Percentiles rank a stretch among this genome's conserved stretches.
Conservation (phyloP, 164 flowering plant species). For the Amborella trichopoda region DNA sequence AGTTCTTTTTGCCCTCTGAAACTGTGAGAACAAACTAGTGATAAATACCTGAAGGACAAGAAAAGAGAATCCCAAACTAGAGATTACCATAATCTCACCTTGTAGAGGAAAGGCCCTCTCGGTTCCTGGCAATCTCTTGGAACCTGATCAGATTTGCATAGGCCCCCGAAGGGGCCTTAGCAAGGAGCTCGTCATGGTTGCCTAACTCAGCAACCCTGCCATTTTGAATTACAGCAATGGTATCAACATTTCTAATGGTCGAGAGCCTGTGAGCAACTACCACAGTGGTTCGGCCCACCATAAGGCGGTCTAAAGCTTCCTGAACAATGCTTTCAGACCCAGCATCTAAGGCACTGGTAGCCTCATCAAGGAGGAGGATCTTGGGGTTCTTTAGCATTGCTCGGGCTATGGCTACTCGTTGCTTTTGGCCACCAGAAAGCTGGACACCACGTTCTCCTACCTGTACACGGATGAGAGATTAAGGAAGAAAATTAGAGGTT, state of each 20-base stretch:
- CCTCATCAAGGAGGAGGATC: constrained; percentile 93
- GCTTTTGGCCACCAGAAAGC: constrained; percentile 97
- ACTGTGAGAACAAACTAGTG: no score
- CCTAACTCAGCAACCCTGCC: constrained; percentile 93
- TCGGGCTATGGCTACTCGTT: constrained; percentile 96
- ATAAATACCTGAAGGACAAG: no score
- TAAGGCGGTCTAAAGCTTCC: constrained; percentile 88
- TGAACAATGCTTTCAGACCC: constrained; percentile 92
- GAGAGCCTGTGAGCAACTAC: constrained; percentile 97
- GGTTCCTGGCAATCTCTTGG: constrained; percentile 79
- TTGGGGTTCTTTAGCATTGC: constrained; percentile 93
- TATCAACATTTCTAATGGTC: constrained; percentile 81
- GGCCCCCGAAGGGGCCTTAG: constrained; percentile 52
- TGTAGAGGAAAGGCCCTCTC: constrained; percentile 20
- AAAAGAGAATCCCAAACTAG: no score
- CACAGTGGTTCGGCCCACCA: constrained; percentile 94
- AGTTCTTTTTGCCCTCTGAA: no score
- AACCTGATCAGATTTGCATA: constrained; percentile 81
- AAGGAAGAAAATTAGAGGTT: no score
- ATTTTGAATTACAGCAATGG: constrained; percentile 88
- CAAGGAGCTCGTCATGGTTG: constrained; percentile 75
- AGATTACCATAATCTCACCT: no score
- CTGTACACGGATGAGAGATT: no score
- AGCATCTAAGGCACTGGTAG: constrained; percentile 97
- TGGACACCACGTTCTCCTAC: constrained; percentile 98